Conservation (phyloP, 2,329 filamentous ascomycete genomes). For the Pseudofabraea citricarpa region DNA sequence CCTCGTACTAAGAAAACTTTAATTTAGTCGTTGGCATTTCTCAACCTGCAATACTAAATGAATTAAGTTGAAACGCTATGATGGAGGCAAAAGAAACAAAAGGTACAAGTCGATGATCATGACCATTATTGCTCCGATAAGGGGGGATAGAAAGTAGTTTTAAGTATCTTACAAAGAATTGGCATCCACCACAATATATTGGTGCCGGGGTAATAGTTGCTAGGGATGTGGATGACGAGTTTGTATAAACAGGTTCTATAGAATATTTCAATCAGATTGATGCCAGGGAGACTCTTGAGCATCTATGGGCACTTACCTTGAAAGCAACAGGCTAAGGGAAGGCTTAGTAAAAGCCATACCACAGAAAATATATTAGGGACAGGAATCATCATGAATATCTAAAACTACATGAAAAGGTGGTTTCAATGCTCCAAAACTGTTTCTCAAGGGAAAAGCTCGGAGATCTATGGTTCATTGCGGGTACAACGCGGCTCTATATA, state of each 20-base stretch:
- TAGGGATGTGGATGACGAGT: not conserved
- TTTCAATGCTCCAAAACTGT: no score
- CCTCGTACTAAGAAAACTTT: not conserved
- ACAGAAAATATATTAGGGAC: no score
- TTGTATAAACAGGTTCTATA: not conserved
- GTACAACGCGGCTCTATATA: no score
- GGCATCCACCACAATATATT: not conserved
- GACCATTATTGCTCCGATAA: not conserved
- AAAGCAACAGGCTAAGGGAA: no score
- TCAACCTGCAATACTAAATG: not conserved
- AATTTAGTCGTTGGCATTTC: not conserved
- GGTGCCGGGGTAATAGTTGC: not conserved
- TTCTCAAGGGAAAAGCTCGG: no score
- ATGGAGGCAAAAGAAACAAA: not conserved
- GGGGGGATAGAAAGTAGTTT: not conserved
- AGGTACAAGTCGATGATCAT: not conserved
- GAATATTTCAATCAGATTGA: not conserved
- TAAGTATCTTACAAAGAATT: not conserved
- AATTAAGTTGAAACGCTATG: not conserved
- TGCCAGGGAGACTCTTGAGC: no score
- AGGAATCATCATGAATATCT: no score
- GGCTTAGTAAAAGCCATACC: no score
- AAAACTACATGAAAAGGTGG: no score
- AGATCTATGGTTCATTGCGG: no score
- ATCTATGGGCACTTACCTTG: no score